Percentiles rank a stretch among this genome's conserved stretches.
Conservation (phyloP, 2,329 filamentous ascomycete species). For the Lachnellula subtilissima region DNA sequence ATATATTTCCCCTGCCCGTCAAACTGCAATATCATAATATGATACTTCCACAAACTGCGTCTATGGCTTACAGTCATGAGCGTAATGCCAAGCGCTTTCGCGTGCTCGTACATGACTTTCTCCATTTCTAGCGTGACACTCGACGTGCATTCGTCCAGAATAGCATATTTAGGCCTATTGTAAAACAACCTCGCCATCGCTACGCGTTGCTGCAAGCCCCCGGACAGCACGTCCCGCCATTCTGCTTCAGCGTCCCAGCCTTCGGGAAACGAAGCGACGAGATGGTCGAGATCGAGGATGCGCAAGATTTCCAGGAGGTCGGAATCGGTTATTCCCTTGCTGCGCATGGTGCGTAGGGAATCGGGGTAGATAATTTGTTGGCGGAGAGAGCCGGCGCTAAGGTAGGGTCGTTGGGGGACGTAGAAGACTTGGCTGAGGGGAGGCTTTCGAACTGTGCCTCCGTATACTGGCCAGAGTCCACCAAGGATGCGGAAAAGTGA, state of each 20-base stretch:
- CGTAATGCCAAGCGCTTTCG: slow-evolving; percentile 85
- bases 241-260: slow-evolving; percentile 94
- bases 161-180: slow-evolving; percentile 87
- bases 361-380: slow-evolving; percentile 98
- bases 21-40: slow-evolving; percentile 90
- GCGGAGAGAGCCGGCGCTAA: slow-evolving; percentile 84
- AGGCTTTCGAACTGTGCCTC: slow-evolving; percentile 87
- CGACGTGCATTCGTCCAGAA: slow-evolving; percentile 93
- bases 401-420: slow-evolving; percentile 91
- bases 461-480: slow-evolving; percentile 96
- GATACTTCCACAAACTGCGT: slow-evolving; percentile 92
- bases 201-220: slow-evolving; percentile 89
- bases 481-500: slow-evolving; percentile 94
- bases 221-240: slow-evolving; percentile 91
- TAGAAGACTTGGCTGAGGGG: slow-evolving; percentile 94
- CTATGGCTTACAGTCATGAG: slow-evolving; percentile 96
- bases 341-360: slow-evolving; percentile 77
- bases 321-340: slow-evolving; percentile 74
- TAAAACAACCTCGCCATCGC: slow-evolving; percentile 97
- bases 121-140: slow-evolving; percentile 94
- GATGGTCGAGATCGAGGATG: slow-evolving; percentile 75
- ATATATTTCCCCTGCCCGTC: slow-evolving; percentile 90
- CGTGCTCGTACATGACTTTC: slow-evolving; percentile 94
- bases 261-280: slow-evolving; percentile 69
- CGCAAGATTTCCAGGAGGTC: slow-evolving; percentile 74